These are phyloP conservation scores for Rutstroemia sp. DNA, from an alignment of 2,329 filamentous ascomycete species.

Conservation along the genomic window DNA sequence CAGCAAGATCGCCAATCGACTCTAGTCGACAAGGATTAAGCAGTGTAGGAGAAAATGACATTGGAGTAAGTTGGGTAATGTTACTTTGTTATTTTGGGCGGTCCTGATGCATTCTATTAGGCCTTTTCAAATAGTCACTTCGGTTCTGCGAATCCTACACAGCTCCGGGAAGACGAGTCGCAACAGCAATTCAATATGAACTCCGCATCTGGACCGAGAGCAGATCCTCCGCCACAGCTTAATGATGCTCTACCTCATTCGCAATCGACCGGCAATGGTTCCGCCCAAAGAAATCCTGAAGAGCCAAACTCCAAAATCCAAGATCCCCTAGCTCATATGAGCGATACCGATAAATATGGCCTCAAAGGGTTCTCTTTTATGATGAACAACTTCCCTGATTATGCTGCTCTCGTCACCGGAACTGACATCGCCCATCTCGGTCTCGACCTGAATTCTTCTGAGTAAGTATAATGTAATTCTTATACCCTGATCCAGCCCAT, in stretches of 20 bases:
- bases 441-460: constrained; percentile 48
- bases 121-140: constrained; percentile 22
- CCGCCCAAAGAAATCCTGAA: constrained; percentile 21
- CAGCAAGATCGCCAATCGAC: constrained; percentile 25
- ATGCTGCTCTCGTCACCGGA: constrained; percentile 52
- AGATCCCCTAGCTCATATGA: constrained; percentile 55
- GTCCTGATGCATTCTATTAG: constrained; percentile 10
- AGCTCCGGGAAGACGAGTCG: constrained; percentile 17
- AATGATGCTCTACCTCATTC: constrained; percentile 14
- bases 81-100: background rate
- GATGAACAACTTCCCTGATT: constrained; percentile 57
- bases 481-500: background rate
- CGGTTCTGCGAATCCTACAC: constrained; percentile 15
- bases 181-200: constrained; percentile 19
- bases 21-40: constrained; percentile 18
- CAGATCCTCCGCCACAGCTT: constrained; percentile 16
- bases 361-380: constrained; percentile 53
- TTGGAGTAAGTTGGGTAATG: constrained; percentile 17
- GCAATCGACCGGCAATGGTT: constrained; percentile 16
- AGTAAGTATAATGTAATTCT: constrained; percentile 39
- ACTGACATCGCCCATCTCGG: constrained; percentile 51
- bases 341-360: constrained; percentile 56
- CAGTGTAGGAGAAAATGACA: constrained; percentile 19
- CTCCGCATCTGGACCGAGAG: constrained; percentile 12
- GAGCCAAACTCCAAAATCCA: constrained; percentile 34